Base-by-base conservation (phyloP, 164 flowering plant genomes). In the Umbilicus rupestris region DNA sequence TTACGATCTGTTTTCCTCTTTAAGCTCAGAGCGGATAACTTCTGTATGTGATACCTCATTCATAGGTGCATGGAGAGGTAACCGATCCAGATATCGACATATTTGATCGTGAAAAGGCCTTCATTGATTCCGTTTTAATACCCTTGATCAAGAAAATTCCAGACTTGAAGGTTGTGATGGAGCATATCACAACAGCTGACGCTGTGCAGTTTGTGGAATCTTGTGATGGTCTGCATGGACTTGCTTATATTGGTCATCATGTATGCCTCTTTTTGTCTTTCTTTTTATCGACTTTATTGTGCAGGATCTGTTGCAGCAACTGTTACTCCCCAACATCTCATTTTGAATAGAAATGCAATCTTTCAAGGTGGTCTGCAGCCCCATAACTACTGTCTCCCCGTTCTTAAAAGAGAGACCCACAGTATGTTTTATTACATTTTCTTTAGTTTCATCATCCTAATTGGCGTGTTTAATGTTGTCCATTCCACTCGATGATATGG, bases 351-450 rank as follows among this genome's bases (percentile, higher is more conserved):
- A 73, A 95, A 92, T 74, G 78, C 94, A 26, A 70, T 95, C 28
- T 95, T 95, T 75, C 94, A 87, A 79, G 99, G 99, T 63, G 97
- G 97, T 72, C 70, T 95, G 70, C 97, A 82, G 70, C 99, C 99
- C 15, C 99, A 95, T 70, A 84, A 84, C 69, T 90, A 87, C 73
- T 95, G 99, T 74, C 97, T 95, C 77, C 99, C 99, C n/a, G 87
- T 95, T 16, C 84, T 92, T 26, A 95, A 95, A 74, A 80, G 99
- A 77, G 97, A 95, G 83, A 85, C 66, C 39, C 99, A 92, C 74
- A 79, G 97, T 94, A 82, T 45, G 94, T 78, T 58, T 22, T 63
- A 19, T 22, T 6, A n/a, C 35, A 3, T 35, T 24, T 19, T 55
- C 12, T 55, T 55, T 26, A 9, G 28, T 26, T 55, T 55, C 2